These are phyloP conservation scores for Alternaria panax DNA, from an alignment of 2,329 filamentous ascomycete species.

Conservation along the genomic window DNA sequence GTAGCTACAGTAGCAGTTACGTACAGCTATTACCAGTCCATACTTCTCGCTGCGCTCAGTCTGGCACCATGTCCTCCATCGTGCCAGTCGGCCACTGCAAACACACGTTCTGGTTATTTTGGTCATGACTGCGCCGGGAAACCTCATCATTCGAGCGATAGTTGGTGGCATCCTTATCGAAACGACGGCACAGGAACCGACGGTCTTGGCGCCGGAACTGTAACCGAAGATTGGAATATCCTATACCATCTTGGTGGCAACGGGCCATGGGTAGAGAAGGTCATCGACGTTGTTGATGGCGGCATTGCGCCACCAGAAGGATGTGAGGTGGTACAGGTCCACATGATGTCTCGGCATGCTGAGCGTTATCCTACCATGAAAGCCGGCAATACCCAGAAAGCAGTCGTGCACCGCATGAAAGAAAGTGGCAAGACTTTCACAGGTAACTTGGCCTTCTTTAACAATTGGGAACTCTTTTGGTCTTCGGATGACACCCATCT, in stretches of 20 bases:
- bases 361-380: constrained; percentile 64
- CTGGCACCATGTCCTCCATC: constrained; percentile 7
- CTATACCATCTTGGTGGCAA: constrained; percentile 63
- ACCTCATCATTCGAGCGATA: constrained; percentile 43
- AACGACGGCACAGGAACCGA: constrained; percentile 10
- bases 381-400: constrained; percentile 59
- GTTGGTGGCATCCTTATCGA: constrained; percentile 46
- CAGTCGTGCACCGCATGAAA: constrained; percentile 58
- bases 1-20: constrained; percentile 9
- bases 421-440: constrained; percentile 51
- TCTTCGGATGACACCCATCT: constrained; percentile 52
- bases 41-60: background rate
- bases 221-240: constrained; percentile 56
- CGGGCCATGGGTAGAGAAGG: constrained; percentile 63
- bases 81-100: background rate
- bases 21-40: background rate
- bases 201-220: constrained; percentile 35
- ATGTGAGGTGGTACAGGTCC: constrained; percentile 64
- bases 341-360: constrained; percentile 67
- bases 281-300: constrained; percentile 50
- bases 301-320: constrained; percentile 56
- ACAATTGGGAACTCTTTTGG: constrained; percentile 64
- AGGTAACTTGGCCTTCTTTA: constrained; percentile 62
- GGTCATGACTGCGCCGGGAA: constrained; percentile 36
- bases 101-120: constrained; percentile 27